Base-by-base conservation (phyloP, 129 eudicot species). In the Solidago caesia region DNA sequence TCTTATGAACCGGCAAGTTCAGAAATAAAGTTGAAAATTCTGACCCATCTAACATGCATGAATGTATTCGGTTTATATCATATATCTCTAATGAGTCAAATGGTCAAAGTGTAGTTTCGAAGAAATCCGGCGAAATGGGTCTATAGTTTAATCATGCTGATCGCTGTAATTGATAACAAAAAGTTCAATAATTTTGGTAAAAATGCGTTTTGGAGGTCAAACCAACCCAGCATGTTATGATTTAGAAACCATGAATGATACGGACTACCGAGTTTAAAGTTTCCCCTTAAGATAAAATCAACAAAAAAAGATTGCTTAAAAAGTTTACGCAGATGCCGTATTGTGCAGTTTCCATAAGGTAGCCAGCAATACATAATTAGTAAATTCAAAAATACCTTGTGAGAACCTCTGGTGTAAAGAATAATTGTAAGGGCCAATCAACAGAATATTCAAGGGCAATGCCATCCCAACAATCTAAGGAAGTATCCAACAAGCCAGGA, bases 401-500 rank as follows among this genome's bases (percentile, higher is more conserved):
- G 74, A 94, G 97, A 53, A 94, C 96, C 68, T 94, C 98, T 72
- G 85, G 89, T 5, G 96, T 86, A 71, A 94, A 90, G 78, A 90
- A 94, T 83, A 94, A 80, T n/a, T 90, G 97, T 45, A 94, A 81
- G 61, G 98, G 97, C 98, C 98, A 94, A 79, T 94, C 93, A 77
- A 94, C 75, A 80, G 93, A 83, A 87, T 94, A 94, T 80, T 88
- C 91, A 68, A 94, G 96, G 79, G 96, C 71, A 79, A 94, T 87
- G 9, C 97, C 97, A 85, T 90, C 98, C 98, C 98, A 94, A 63
- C 96, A 96, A 87, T 90, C 96, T 29, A 74, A 63, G 5, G 91
- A 81, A 77, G 85, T 43, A 72, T 88, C 95, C 83, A 85, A 75
- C 55, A 72, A 68, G 73, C 74, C 82, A 82, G 83, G 81, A 75